These are phyloP conservation scores for Gracilaria gracilis DNA, from an alignment of 23 red algal species.

Conservation along the genomic window DNA sequence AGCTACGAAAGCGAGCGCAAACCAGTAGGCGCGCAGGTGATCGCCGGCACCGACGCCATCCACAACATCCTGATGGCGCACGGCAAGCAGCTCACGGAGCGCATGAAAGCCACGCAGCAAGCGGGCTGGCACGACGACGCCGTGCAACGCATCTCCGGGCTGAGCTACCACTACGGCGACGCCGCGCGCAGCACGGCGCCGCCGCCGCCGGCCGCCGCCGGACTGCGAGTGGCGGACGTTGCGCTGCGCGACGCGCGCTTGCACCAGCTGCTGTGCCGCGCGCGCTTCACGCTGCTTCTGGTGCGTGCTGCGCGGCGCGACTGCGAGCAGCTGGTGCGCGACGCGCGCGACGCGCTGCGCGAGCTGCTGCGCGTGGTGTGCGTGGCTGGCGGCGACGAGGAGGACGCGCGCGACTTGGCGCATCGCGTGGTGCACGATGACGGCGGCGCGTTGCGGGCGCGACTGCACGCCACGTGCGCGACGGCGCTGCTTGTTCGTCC, in stretches of 20 bases:
- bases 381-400: not conserved
- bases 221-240: not conserved
- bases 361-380: not conserved
- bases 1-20: slow-evolving; percentile 20
- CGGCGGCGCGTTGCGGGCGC: no score
- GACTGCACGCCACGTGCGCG: no score
- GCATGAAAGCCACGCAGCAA: not conserved
- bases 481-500: no score
- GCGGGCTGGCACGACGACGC: slow-evolving; percentile 8
- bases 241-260: not conserved
- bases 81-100: not conserved
- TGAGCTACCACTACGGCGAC: slow-evolving; percentile 6
- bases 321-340: not conserved
- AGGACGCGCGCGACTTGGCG: not conserved
- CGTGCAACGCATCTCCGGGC: slow-evolving; percentile 1
- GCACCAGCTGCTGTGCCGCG: not conserved
- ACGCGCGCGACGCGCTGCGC: not conserved
- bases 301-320: not conserved
- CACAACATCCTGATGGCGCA: slow-evolving; percentile 20
- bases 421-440: no score
- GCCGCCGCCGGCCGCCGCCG: not conserved
- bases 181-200: not conserved
- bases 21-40: not conserved
- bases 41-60: slow-evolving; percentile 3
- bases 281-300: slow-evolving; percentile 12